Conservation (phyloP, 1,284 basidiomycete genomes). For the Veloboletus limbatus region DNA sequence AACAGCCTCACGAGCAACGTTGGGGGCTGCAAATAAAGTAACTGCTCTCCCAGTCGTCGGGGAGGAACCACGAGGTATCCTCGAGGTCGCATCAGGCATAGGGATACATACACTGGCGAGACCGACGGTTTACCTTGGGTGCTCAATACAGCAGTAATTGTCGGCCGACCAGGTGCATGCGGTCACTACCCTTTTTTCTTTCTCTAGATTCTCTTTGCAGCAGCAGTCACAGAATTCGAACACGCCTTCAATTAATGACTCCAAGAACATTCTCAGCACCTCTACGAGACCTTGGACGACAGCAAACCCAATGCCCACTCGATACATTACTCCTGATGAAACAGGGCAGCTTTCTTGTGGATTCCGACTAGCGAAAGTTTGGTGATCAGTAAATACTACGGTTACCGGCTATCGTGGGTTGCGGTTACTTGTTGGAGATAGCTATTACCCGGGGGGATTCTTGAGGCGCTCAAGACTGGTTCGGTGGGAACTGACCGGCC, state of each 20-base stretch:
- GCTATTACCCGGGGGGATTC: neutral
- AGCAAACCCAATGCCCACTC: too few relatives aligned
- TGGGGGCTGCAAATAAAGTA: conserved; percentile 13
- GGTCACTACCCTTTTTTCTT: conserved; percentile 17
- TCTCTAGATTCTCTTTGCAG: conserved; percentile 10
- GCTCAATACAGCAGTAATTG: conserved; percentile 9
- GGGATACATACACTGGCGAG: too few relatives aligned
- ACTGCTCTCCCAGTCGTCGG: conserved; percentile 13
- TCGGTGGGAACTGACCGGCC: conserved; percentile 32
- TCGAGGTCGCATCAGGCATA: conserved; percentile 20
- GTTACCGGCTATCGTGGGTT: too few relatives aligned
- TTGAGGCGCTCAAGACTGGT: conserved; percentile 13
- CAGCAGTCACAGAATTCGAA: neutral
- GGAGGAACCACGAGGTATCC: conserved; percentile 26
- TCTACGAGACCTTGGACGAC: too few relatives aligned
- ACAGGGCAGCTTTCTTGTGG: too few relatives aligned
- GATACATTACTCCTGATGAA: too few relatives aligned
- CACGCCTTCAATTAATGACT: conserved; percentile 5
- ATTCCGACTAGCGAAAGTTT: too few relatives aligned
- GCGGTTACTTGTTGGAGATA: conserved; percentile 6
- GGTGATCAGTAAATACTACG: too few relatives aligned
- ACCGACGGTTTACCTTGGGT: conserved; percentile 10
- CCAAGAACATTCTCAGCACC: conserved; percentile 2
- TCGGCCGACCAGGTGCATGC: conserved; percentile 20
- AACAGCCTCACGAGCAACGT: neutral